Evolutionary conservation across 768 basidiomycete species (phyloP).

Genomic region (Suillus decipiens): DNA sequence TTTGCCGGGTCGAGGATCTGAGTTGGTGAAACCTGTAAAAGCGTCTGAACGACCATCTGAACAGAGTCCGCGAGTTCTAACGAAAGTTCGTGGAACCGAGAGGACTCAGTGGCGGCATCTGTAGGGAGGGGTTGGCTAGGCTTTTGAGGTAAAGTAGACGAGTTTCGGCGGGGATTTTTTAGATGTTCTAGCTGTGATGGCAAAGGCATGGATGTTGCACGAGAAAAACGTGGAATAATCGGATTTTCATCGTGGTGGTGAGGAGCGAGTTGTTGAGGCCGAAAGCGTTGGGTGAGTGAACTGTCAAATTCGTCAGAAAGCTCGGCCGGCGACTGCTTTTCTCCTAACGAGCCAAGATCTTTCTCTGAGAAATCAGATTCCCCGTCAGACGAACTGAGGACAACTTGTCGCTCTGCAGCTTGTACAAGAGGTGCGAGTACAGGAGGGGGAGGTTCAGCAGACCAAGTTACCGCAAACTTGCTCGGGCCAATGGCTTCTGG

Average conservation of each 20-base stretch:
- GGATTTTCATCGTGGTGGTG: conserved; percentile 27
- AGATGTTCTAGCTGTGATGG: conserved; percentile 77
- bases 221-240: conserved; percentile 58
- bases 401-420: conserved; percentile 39
- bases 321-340: conserved; percentile 33
- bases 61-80: conserved; percentile 89
- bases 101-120: conserved; percentile 22
- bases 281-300: conserved; percentile 25
- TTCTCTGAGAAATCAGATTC: conserved; percentile 55
- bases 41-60: conserved; percentile 88
- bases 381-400: conserved; percentile 51
- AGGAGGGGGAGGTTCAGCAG: conserved; percentile 44
- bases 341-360: conserved; percentile 32
- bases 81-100: conserved; percentile 67
- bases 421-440: conserved; percentile 36
- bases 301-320: conserved; percentile 34
- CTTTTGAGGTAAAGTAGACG: conserved; percentile 12
- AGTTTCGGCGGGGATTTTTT: conserved; percentile 60
- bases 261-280: conserved; percentile 22
- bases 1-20: conserved; percentile 92
- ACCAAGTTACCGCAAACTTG: conserved; percentile 65
- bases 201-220: conserved; percentile 80
- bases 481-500: conserved; percentile 50
- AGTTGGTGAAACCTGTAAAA: conserved; percentile 86
- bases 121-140: conserved; percentile 20